Base-by-base conservation (phyloP, 345 rosid genomes). In the Bruguiera gymnorhiza region DNA sequence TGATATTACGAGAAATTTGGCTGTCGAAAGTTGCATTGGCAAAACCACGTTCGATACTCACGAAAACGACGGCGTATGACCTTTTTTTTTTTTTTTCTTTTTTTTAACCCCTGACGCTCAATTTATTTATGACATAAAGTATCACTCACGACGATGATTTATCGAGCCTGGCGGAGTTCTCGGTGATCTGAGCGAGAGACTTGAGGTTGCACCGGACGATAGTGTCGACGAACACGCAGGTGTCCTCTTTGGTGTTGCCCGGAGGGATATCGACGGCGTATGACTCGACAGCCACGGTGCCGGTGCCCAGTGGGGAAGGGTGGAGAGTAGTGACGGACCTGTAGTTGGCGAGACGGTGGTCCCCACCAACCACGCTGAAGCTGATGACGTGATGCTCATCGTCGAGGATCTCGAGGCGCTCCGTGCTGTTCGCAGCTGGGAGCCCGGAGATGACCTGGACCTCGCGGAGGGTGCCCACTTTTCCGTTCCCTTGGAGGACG, bases 221-320 rank as follows among this genome's bases (percentile, higher is more conserved):
- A 9, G 86, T 83, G 69, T 83, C 86, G 48, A 80, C 82, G 69
- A 83, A 83, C 66, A 73, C 76, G 24, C 77, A 82, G 9, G 86
- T 80, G 63, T 83, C 86, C 75, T 83, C 86, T 62, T 70, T 72
- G 15, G 84, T 80, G 77, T 80, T 83, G 21, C 86, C 86, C 31
- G 77, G 77, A 7, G 86, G 86, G 11, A 80, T 68, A 57, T 83
- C 86, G 71, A 83, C 86, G 51, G 71, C 84, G 84, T 83, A 83
- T 0, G 84, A 80, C 73, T 83, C 86, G 53, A 80, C 51, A 27
- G 80, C 86, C n/a, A 78, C 82, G 26, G 86, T 80, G 61, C 77
- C 74, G 71, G 51, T 48, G 0, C 80, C 80, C 4, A 67, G 3
- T 1, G 77, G 67, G 1, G 80, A 64, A 18, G 73, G 29, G 13